These are phyloP conservation scores for Nitzschia sp. DNA, from an alignment of 108 stramenopile genomes.

Conservation along the genomic window DNA sequence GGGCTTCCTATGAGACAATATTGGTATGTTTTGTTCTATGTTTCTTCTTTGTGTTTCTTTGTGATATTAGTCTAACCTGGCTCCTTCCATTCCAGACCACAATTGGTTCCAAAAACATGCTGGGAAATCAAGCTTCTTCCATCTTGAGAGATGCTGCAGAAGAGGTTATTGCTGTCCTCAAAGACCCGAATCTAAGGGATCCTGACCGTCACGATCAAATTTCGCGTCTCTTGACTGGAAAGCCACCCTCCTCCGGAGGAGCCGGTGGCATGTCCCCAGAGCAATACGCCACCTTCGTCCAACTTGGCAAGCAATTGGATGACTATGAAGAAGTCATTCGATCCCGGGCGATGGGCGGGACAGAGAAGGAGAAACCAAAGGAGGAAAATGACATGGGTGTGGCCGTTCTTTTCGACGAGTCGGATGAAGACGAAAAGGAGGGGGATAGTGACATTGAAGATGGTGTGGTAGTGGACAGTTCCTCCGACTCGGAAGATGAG, in stretches of 20 bases:
- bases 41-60: neutral
- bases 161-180: slow-evolving; percentile 82
- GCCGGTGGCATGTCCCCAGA: slow-evolving; percentile 50
- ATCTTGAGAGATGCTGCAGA: slow-evolving; percentile 91
- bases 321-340: slow-evolving; percentile 68
- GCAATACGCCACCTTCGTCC: slow-evolving; percentile 75
- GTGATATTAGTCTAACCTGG: neutral
- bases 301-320: slow-evolving; percentile 83
- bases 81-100: slow-evolving; percentile 30
- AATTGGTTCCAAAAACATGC: slow-evolving; percentile 48
- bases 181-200: slow-evolving; percentile 75
- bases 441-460: slow-evolving; percentile 78
- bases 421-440: slow-evolving; percentile 82
- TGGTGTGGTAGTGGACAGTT: slow-evolving; percentile 72
- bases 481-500: slow-evolving; percentile 80
- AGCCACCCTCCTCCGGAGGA: slow-evolving; percentile 24
- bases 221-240: slow-evolving; percentile 78
- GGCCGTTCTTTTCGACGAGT: slow-evolving; percentile 94
- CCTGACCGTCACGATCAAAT: slow-evolving; percentile 75
- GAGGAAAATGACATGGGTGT: slow-evolving; percentile 96
- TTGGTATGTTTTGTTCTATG: slow-evolving; percentile 38
- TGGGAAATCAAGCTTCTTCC: slow-evolving; percentile 92
- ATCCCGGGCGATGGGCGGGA: slow-evolving; percentile 22
- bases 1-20: slow-evolving; percentile 79
- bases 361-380: slow-evolving; percentile 44